Percentiles rank a stretch among this genome's conserved stretches.
phyloP scores from a whole-genome alignment of 805 yeast species.

The Hanseniaspora thailandica region DNA sequence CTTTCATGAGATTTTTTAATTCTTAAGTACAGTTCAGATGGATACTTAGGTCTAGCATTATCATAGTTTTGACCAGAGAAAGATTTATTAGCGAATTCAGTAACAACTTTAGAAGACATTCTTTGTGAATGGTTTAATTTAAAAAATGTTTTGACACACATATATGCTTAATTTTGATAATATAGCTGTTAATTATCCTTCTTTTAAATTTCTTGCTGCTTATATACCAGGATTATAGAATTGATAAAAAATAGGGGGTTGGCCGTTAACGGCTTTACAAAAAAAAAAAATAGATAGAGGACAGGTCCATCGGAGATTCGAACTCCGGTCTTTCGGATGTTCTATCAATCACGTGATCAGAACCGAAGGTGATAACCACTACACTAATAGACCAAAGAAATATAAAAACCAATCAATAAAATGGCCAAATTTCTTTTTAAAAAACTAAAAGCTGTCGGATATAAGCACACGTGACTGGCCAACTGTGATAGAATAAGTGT shows the following conservation, averaged over 20 bases:
- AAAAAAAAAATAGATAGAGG: slow-evolving; percentile 19
- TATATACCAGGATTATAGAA: no score
- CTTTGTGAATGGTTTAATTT: not conserved
- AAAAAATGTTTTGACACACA: not conserved
- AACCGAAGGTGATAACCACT: slow-evolving; percentile 17
- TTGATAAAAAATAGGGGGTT: no score
- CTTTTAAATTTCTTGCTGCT: no score
- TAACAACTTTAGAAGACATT: not conserved
- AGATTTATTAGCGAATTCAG: slow-evolving; percentile 45
- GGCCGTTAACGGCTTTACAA: not conserved
- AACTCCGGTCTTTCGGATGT: slow-evolving; percentile 62
- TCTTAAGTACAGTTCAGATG: slow-evolving; percentile 36
- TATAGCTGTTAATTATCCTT: not conserved
- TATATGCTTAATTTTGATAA: not conserved
- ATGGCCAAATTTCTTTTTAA: not conserved
- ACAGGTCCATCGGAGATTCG: slow-evolving; percentile 76
- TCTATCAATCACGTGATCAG: slow-evolving; percentile 8
- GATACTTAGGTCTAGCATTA: slow-evolving; percentile 57
- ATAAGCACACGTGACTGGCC: no score
- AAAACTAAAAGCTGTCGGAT: not conserved
- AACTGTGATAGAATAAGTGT: no score
- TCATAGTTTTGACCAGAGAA: slow-evolving; percentile 46
- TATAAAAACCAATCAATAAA: not conserved
- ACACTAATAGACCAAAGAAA: slow-evolving; percentile 14
- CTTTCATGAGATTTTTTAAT: slow-evolving; percentile 33